Percentiles rank a stretch among this genome's conserved stretches.
Evolutionary conservation across 2,329 filamentous ascomycete species (phyloP).

Genomic region (Fusarium sp.): DNA sequence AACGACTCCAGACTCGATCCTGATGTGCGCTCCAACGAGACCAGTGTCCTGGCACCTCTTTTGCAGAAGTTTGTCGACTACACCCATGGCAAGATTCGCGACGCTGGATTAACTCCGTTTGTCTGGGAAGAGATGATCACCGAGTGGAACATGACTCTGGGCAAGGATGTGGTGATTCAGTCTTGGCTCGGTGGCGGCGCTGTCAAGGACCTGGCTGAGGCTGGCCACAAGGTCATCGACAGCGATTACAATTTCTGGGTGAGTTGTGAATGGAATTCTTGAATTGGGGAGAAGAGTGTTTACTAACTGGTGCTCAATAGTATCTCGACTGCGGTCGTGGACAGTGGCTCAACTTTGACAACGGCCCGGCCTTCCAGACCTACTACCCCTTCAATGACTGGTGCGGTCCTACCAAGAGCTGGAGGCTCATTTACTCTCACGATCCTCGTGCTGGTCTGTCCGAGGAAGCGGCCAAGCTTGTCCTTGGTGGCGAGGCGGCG

Average conservation of each 20-base stretch:
- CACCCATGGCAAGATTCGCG: conserved; percentile 74
- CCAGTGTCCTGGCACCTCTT: conserved; percentile 75
- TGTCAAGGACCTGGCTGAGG: conserved; percentile 69
- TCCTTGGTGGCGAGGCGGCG: conserved; percentile 85
- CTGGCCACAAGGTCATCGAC: conserved; percentile 78
- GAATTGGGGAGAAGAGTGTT: neutral
- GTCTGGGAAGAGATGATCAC: conserved; percentile 92
- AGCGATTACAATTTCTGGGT: conserved; percentile 85
- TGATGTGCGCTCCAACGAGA: conserved; percentile 75
- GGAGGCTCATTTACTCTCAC: conserved; percentile 84
- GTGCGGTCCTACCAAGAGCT: conserved; percentile 83
- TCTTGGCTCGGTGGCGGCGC: conserved; percentile 77
- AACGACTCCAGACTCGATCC: conserved; percentile 76
- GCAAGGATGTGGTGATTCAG: conserved; percentile 79
- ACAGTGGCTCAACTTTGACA: conserved; percentile 79
- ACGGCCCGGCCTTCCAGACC: conserved; percentile 62
- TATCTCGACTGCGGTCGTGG: conserved; percentile 88
- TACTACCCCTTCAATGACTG: conserved; percentile 83
- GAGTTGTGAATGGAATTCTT: conserved; percentile 48
- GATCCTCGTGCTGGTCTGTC: conserved; percentile 77
- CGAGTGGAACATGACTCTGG: conserved; percentile 81
- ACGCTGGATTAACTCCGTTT: conserved; percentile 75
- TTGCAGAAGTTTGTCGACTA: conserved; percentile 82
- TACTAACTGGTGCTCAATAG: conserved; percentile 55
- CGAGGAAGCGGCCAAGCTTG: conserved; percentile 70